Evolutionary conservation across 345 rosid species (phyloP).

Genomic region (Eutrema japonicum): DNA sequence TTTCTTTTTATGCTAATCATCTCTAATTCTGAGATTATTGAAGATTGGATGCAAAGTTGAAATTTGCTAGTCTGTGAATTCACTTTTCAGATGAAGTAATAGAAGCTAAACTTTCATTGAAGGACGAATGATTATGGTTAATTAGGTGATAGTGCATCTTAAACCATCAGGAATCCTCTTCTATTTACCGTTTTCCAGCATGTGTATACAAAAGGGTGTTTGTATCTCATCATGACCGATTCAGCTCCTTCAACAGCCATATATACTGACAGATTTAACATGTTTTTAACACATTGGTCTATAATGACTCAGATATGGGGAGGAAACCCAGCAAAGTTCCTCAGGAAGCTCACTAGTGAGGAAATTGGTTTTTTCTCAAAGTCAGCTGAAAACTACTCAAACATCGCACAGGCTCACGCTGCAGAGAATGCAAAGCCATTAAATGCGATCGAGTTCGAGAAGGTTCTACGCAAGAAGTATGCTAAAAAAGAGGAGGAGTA

Average conservation of each 20-base stretch:
- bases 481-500: constrained; percentile 74
- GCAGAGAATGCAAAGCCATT: constrained; percentile 87
- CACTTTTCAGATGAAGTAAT: neutral
- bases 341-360: constrained; percentile 77
- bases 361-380: constrained; percentile 76
- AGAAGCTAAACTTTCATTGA: neutral
- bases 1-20: neutral
- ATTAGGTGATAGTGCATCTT: constrained; percentile 9
- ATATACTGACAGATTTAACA: neutral
- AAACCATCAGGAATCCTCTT: constrained; percentile 6
- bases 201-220: constrained; percentile 22
- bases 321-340: constrained; percentile 95
- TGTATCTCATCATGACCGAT: constrained; percentile 5
- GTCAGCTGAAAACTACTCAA: constrained; percentile 78
- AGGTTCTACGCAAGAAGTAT: constrained; percentile 82
- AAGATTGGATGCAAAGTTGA: neutral
- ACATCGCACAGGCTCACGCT: constrained; percentile 89
- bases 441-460: constrained; percentile 86
- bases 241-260: constrained; percentile 6
- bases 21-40: constrained; percentile 1
- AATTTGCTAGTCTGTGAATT: neutral
- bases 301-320: constrained; percentile 75
- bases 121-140: neutral
- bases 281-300: constrained; percentile 20
- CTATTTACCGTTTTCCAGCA: constrained; percentile 12